These are phyloP conservation scores for Rhizophagus clarus DNA, from an alignment of 192 early-diverging fungal genomes.

Conservation along the genomic window DNA sequence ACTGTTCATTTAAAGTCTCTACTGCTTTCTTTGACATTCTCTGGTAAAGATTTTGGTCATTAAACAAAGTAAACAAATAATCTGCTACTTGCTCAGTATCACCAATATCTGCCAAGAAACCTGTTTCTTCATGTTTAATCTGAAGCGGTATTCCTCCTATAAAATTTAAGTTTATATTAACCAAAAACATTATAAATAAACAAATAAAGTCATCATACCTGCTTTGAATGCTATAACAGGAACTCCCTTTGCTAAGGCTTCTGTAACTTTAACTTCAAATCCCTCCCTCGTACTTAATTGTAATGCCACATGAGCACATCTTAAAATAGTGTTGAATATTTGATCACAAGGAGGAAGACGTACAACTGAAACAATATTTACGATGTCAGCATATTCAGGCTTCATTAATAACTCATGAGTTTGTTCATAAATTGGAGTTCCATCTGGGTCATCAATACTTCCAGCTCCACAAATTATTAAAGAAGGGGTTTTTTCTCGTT, in stretches of 20 bases:
- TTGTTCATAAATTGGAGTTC: constrained; percentile 66
- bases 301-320: constrained; percentile 69
- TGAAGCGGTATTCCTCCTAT: constrained; percentile 83
- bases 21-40: constrained; percentile 41
- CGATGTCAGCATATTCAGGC: constrained; percentile 54
- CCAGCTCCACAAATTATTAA: constrained; percentile 62
- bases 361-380: constrained; percentile 57
- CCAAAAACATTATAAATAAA: not conserved
- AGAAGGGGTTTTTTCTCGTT: not conserved
- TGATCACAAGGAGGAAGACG: constrained; percentile 81
- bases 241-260: constrained; percentile 82
- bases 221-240: constrained; percentile 56
- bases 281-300: constrained; percentile 93
- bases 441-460: constrained; percentile 85
- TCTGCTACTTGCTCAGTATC: constrained; percentile 63
- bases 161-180: not conserved
- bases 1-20: constrained; percentile 62
- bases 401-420: constrained; percentile 48
- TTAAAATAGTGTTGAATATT: constrained; percentile 71
- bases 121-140: constrained; percentile 66
- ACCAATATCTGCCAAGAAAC: constrained; percentile 68
- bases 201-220: constrained; percentile 45
- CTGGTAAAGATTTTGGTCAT: constrained; percentile 54
- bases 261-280: constrained; percentile 90
- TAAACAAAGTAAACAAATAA: constrained; percentile 60